phyloP scores from a whole-genome alignment of 441 rosid genomes.

The Mallotus japonicus region DNA sequence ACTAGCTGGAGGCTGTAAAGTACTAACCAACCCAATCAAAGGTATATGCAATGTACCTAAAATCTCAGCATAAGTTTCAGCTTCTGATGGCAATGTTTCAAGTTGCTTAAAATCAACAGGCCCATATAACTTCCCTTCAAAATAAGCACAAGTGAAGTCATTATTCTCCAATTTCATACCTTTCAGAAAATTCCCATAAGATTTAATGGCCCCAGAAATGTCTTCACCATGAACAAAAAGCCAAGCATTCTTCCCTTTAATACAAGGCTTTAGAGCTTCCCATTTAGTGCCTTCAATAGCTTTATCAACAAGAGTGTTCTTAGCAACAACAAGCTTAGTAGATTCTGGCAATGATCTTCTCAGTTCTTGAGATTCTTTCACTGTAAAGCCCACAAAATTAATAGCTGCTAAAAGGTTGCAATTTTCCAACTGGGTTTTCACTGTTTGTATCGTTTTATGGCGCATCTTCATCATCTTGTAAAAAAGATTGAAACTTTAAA shows the following conservation, averaged over 20 bases:
- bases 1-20: constrained; percentile 83
- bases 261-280: constrained; percentile 82
- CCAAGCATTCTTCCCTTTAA: constrained; percentile 97
- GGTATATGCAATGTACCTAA: constrained; percentile 76
- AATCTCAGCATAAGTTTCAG: constrained; percentile 76
- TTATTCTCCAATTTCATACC: constrained; percentile 69
- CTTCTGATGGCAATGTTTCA: constrained; percentile 80
- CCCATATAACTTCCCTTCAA: constrained; percentile 82
- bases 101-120: constrained; percentile 70
- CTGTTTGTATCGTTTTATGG: constrained; percentile 25
- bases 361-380: constrained; percentile 78
- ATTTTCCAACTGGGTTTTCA: constrained; percentile 65
- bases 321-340: constrained; percentile 71
- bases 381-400: constrained; percentile 72
- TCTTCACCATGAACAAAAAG: constrained; percentile 87
- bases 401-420: constrained; percentile 83
- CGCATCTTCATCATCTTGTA: too few relatives aligned
- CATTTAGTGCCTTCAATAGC: constrained; percentile 87
- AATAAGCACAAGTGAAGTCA: constrained; percentile 81
- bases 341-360: constrained; percentile 65
- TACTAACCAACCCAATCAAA: constrained; percentile 62
- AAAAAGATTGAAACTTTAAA: too few relatives aligned
- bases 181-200: constrained; percentile 73
- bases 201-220: constrained; percentile 76
- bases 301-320: constrained; percentile 76